phyloP scores from a whole-genome alignment of 768 basidiomycete genomes.

The Xerocomellus chrysenteron region DNA sequence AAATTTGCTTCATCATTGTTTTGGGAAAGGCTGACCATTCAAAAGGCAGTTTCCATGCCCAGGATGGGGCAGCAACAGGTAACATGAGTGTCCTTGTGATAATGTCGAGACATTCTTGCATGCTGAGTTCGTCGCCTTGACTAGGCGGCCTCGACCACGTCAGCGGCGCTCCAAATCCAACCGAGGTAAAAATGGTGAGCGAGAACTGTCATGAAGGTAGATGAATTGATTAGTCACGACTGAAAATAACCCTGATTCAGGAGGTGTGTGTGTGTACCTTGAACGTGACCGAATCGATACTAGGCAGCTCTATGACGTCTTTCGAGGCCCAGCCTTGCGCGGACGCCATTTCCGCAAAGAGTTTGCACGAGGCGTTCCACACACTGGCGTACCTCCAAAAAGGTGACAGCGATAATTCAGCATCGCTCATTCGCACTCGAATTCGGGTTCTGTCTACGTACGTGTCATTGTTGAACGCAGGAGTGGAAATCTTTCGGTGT shows the following conservation, averaged over 20 bases:
- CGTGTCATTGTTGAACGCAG: slow-evolving; percentile 23
- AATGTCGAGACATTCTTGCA: slow-evolving; percentile 11
- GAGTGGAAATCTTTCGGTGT: slow-evolving; percentile 15
- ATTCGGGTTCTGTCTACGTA: slow-evolving; percentile 1
- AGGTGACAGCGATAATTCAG: neutral
- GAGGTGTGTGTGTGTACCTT: neutral
- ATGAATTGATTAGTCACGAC: neutral
- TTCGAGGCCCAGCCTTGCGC: slow-evolving; percentile 12
- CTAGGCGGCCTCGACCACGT: slow-evolving; percentile 8
- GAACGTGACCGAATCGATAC: slow-evolving; percentile 7
- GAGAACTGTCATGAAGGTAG: slow-evolving; percentile 9
- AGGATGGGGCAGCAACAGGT: slow-evolving; percentile 4
- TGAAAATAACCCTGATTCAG: too few species aligned
- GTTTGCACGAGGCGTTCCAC: slow-evolving; percentile 10
- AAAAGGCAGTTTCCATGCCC: slow-evolving; percentile 23
- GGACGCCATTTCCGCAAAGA: slow-evolving; percentile 14
- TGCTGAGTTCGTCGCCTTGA: slow-evolving; percentile 4
- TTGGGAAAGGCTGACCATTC: slow-evolving; percentile 2
- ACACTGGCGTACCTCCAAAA: slow-evolving; percentile 12
- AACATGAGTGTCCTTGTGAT: slow-evolving; percentile 6
- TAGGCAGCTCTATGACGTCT: slow-evolving; percentile 8
- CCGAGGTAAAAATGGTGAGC: slow-evolving; percentile 16
- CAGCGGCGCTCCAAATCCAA: slow-evolving; percentile 20
- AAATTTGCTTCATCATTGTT: neutral
- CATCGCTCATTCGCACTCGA: neutral